Evolutionary conservation across 2,329 filamentous ascomycete species (phyloP).

Genomic region (Tolypocladium endophyticum): DNA sequence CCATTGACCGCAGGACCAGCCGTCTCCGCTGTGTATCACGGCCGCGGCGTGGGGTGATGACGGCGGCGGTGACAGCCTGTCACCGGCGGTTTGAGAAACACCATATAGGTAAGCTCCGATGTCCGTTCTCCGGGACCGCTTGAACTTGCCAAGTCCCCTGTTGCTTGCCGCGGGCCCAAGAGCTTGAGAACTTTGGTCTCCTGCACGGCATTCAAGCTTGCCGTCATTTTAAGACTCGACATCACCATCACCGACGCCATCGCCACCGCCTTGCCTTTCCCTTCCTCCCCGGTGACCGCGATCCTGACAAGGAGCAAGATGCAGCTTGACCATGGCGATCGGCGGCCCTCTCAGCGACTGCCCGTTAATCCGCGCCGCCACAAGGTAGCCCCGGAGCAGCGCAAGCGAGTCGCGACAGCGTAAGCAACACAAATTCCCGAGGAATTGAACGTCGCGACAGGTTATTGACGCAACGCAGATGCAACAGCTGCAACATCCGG

Average conservation of each 20-base stretch:
- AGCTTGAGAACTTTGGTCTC: background rate
- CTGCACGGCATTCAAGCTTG: background rate
- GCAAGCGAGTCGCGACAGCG: constrained; percentile 39
- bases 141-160: background rate
- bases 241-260: background rate
- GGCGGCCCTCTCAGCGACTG: constrained; percentile 24
- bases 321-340: constrained; percentile 15
- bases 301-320: constrained; percentile 7
- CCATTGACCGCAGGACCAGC: background rate
- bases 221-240: background rate
- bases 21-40: background rate
- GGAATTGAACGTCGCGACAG: background rate
- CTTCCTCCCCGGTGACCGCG: background rate
- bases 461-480: constrained; percentile 19
- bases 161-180: background rate
- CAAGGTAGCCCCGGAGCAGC: constrained; percentile 33
- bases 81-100: background rate
- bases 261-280: background rate
- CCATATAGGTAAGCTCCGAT: background rate
- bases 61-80: background rate
- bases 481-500: constrained; percentile 42
- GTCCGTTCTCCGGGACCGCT: background rate
- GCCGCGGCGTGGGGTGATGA: background rate
- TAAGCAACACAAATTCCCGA: constrained; percentile 13
- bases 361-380: constrained; percentile 39